A percentile compares a stretch with the other conserved stretches of the same genome.
Evolutionary conservation across 2,329 filamentous ascomycete genomes (phyloP).

Genomic region (Chlorencoelia australis): DNA sequence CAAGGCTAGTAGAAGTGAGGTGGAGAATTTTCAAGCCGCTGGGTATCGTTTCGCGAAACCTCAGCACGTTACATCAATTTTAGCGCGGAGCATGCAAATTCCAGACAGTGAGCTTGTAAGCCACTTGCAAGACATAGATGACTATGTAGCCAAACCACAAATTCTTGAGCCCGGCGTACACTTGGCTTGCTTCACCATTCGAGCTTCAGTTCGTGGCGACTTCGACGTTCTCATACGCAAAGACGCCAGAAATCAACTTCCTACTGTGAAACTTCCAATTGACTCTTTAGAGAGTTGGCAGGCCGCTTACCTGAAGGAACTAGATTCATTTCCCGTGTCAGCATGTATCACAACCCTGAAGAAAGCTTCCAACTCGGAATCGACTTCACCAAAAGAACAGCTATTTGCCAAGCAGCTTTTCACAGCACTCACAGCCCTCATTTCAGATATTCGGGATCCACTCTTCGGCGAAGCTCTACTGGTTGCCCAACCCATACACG

Average conservation of each 20-base stretch:
- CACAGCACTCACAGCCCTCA: constrained; percentile 32
- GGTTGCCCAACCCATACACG: constrained; percentile 32
- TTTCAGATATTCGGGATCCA: constrained; percentile 32
- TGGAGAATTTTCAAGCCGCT: constrained; percentile 52
- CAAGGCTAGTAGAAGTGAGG: constrained; percentile 47
- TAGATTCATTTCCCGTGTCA: constrained; percentile 37
- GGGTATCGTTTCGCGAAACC: constrained; percentile 72
- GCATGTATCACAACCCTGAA: constrained; percentile 31
- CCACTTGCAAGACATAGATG: constrained; percentile 55
- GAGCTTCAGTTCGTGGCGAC: constrained; percentile 36
- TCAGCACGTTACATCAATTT: constrained; percentile 55
- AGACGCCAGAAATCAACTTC: constrained; percentile 47
- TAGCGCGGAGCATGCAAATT: constrained; percentile 68
- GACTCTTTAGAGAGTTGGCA: constrained; percentile 45
- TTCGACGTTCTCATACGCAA: constrained; percentile 28
- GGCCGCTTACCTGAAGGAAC: constrained; percentile 37
- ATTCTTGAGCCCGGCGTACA: constrained; percentile 45
- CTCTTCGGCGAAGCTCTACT: constrained; percentile 38
- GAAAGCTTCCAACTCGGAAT: constrained; percentile 26
- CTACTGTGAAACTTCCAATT: constrained; percentile 44
- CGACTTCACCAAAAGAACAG: constrained; percentile 30
- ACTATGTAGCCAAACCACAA: constrained; percentile 39
- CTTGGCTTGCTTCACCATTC: constrained; percentile 47
- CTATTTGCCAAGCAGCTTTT: constrained; percentile 38
- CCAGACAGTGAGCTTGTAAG: constrained; percentile 48